Percentiles rank a stretch among this genome's conserved stretches.
These are phyloP conservation scores for Brettanomyces nanus DNA, from an alignment of 805 yeast species.

Conservation along the genomic window DNA sequence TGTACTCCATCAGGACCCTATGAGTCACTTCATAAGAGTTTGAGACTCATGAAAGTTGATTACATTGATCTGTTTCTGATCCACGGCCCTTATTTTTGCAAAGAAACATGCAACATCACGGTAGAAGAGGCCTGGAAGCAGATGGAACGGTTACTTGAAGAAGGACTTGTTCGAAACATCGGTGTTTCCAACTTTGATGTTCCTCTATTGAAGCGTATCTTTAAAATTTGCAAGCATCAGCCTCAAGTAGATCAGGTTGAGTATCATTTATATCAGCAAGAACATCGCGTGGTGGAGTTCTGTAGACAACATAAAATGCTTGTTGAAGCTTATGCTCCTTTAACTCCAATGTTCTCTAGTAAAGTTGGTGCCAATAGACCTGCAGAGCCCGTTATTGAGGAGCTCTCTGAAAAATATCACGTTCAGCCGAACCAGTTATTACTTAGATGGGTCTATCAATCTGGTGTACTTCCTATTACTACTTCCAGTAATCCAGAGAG, in stretches of 20 bases:
- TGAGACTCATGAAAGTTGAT: slow-evolving; percentile 39
- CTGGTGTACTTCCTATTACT: slow-evolving; percentile 64
- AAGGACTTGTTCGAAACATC: slow-evolving; percentile 39
- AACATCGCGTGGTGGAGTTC: slow-evolving; percentile 46
- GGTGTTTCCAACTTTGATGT: slow-evolving; percentile 58
- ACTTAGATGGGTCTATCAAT: slow-evolving; percentile 62
- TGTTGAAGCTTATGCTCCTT: slow-evolving; percentile 60
- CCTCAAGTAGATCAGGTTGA: slow-evolving; percentile 68
- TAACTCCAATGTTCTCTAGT: slow-evolving; percentile 46
- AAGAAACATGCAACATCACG: slow-evolving; percentile 34
- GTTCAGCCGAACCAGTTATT: slow-evolving; percentile 57
- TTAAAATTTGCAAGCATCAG: slow-evolving; percentile 33
- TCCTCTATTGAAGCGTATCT: slow-evolving; percentile 34
- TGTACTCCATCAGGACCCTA: slow-evolving; percentile 32
- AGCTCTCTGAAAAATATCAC: slow-evolving; percentile 47
- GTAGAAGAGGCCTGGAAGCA: slow-evolving; percentile 45
- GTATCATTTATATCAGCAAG: slow-evolving; percentile 56
- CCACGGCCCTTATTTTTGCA: slow-evolving; percentile 47
- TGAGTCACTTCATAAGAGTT: slow-evolving; percentile 37
- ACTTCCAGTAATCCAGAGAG: slow-evolving; percentile 56
- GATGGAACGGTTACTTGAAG: slow-evolving; percentile 33
- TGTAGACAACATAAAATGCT: slow-evolving; percentile 41
- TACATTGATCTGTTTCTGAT: slow-evolving; percentile 56
- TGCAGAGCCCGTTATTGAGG: slow-evolving; percentile 24
- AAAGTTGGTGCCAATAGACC: slow-evolving; percentile 37